Base-by-base conservation (phyloP, 2,329 filamentous ascomycete species). In the Aspergillus tamarii region DNA sequence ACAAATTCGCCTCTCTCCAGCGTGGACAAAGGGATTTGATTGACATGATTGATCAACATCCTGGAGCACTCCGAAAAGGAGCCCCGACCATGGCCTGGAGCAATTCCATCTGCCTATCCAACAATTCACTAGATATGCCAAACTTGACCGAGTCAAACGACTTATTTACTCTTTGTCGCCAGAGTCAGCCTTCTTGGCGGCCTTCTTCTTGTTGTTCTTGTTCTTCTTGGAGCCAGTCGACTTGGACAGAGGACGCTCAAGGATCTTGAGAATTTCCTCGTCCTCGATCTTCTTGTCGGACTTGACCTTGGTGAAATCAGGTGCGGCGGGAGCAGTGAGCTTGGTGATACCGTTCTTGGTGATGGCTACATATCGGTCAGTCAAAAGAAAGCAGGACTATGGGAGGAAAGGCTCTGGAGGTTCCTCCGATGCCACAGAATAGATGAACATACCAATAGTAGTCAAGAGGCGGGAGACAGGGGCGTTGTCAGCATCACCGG, bases 241-340 rank as follows among this genome's bases (percentile, higher is more conserved):
- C 76, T 86, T 87, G 65, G 84, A 82, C 72, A 97, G 82, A 36
- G 94, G 94, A 80, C 92, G 91, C 82, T 95, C 93, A 58, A 99
- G 87, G 69, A 98, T 94, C 85, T 95, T 92, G 72, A 98, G 88
- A 70, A 99, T 86, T 83, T 98, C 94, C 83, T 96, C 93, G 69
- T 98, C 94, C 70, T 89, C 90, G 75, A 99, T 97, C 87, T 97
- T 97, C 88, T 98, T 98, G 80, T 98, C 94, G 39, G 92, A 90
- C 87, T 97, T 91, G 85, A 90, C 88, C 84, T 94, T 93, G 77
- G 85, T 87, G 66, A 95, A 78, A 76, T 98, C 93, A 67, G 91
- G 85, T 26, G 89, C 79, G 66, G 91, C 88, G 39, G 95, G 90
- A 30, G 87, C 89, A 73, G 92, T 89, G 63, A 99, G 84, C 82